phyloP scores from a whole-genome alignment of 148 eudicot genomes.

The Camellia sinensis region DNA sequence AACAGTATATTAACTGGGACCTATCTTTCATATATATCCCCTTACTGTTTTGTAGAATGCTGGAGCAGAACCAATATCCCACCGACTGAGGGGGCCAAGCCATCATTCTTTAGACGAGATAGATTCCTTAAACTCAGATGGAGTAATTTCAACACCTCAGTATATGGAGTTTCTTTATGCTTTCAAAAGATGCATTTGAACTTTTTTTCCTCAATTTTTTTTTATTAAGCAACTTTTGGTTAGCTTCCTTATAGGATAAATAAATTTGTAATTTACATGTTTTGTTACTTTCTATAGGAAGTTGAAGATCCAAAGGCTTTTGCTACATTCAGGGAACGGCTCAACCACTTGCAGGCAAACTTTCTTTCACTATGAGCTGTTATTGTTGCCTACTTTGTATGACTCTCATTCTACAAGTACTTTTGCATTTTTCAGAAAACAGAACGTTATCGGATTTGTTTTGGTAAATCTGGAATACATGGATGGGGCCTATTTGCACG shows the following conservation, averaged over 20 bases:
- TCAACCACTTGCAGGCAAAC: constrained; percentile 67
- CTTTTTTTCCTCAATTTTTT: background rate
- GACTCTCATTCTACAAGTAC: constrained; percentile 3
- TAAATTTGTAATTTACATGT: background rate
- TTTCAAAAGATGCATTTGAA: background rate
- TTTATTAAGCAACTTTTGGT: background rate
- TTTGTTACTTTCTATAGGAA: constrained; percentile 38
- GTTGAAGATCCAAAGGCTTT: constrained; percentile 37
- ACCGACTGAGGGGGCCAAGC: constrained; percentile 73
- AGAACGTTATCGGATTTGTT: constrained; percentile 66
- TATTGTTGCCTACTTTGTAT: background rate
- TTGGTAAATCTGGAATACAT: constrained; percentile 93
- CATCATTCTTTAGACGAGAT: constrained; percentile 64
- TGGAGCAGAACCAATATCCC: constrained; percentile 50
- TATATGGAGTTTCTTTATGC: background rate
- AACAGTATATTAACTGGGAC: background rate
- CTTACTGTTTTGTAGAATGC: constrained; percentile 34
- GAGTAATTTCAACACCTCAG: constrained; percentile 32
- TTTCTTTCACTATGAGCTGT: constrained; percentile 5
- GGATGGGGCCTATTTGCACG: constrained; percentile 99
- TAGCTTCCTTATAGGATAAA: constrained; percentile 15
- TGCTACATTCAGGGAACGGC: constrained; percentile 66
- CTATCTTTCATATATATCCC: background rate
- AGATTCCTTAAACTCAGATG: constrained; percentile 48
- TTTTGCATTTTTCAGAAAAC: constrained; percentile 46